These are phyloP conservation scores for Parathielavia hyrcaniae DNA, from an alignment of 495 filamentous ascomycete genomes.

Conservation along the genomic window DNA sequence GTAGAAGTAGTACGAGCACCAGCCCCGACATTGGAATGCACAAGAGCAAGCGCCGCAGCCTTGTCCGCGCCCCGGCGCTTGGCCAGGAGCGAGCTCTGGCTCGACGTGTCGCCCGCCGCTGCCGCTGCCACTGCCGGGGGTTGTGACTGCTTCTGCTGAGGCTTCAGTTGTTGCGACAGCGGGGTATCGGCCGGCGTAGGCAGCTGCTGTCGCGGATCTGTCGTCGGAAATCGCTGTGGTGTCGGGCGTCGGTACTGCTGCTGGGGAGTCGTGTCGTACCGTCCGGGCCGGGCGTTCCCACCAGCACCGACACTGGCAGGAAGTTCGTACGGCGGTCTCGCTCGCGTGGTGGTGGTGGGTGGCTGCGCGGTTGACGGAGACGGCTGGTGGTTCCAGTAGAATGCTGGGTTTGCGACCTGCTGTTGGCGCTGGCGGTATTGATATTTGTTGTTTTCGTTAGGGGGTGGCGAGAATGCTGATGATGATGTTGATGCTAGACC, in stretches of 20 bases:
- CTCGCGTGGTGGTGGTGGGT: background rate
- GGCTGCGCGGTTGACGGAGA: background rate
- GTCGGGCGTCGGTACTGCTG: conserved; percentile 8
- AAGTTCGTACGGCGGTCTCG: conserved; percentile 6
- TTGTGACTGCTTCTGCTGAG: conserved; percentile 2
- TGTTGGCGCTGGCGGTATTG: conserved; percentile 20
- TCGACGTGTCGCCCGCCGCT: background rate
- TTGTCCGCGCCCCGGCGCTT: conserved; percentile 46
- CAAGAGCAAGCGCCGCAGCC: conserved; percentile 38
- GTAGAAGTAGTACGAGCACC: too few relatives aligned
- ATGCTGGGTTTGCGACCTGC: conserved; percentile 15
- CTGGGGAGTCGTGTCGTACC: conserved; percentile 14
- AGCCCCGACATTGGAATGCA: too few relatives aligned
- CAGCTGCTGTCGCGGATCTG: background rate
- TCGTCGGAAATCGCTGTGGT: conserved; percentile 11
- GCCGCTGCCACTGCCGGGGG: conserved; percentile 2
- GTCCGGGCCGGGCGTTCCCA: background rate
- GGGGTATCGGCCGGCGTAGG: conserved; percentile 9
- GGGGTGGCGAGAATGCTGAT: too few relatives aligned
- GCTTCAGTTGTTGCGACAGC: background rate
- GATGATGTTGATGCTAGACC: background rate
- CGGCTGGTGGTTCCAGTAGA: conserved; percentile 21
- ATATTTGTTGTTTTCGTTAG: conserved; percentile 12
- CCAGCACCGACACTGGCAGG: background rate
- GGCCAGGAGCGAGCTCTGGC: conserved; percentile 33